Percentiles rank a stretch among this genome's conserved stretches.
Conservation (phyloP, 768 basidiomycete species). For the Boletus pseudopeckii region DNA sequence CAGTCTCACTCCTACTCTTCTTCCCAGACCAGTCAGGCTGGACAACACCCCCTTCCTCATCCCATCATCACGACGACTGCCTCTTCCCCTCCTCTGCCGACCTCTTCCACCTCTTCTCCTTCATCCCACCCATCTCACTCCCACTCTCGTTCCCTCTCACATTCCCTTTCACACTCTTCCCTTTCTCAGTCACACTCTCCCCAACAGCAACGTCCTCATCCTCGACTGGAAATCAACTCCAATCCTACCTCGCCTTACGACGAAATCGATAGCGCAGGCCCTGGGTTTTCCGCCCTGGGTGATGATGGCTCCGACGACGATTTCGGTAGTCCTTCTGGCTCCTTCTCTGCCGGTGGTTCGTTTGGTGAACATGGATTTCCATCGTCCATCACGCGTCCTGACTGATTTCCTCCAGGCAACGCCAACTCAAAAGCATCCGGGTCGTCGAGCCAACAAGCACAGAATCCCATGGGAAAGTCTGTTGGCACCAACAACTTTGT, state of each 20-base stretch:
- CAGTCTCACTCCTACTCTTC: conserved; percentile 27
- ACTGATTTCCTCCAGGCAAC: background rate
- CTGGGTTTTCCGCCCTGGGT: conserved; percentile 12
- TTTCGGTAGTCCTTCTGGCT: conserved; percentile 15
- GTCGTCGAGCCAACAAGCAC: conserved; percentile 29
- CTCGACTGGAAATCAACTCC: conserved; percentile 30
- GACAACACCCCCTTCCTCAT: conserved; percentile 18
- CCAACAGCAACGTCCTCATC: conserved; percentile 6
- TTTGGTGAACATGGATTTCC: conserved; percentile 3
- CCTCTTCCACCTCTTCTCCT: conserved; percentile 23
- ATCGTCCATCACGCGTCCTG: background rate
- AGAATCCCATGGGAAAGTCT: conserved; percentile 64
- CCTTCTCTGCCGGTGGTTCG: conserved; percentile 7
- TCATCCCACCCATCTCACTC: conserved; percentile 25
- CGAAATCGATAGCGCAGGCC: conserved; percentile 52
- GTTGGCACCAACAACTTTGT: conserved; percentile 78
- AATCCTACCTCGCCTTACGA: conserved; percentile 44
- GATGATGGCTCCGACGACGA: conserved; percentile 31
- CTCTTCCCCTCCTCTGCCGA: conserved; percentile 27
- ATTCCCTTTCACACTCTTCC: conserved; percentile 23
- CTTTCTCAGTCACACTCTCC: conserved; percentile 18
- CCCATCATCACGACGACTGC: conserved; percentile 33
- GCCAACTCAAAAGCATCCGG: conserved; percentile 15
- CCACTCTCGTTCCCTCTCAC: conserved; percentile 18
- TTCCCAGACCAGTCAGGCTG: conserved; percentile 5